phyloP scores from a whole-genome alignment of 345 rosid species.

The Anacardium occidentale region DNA sequence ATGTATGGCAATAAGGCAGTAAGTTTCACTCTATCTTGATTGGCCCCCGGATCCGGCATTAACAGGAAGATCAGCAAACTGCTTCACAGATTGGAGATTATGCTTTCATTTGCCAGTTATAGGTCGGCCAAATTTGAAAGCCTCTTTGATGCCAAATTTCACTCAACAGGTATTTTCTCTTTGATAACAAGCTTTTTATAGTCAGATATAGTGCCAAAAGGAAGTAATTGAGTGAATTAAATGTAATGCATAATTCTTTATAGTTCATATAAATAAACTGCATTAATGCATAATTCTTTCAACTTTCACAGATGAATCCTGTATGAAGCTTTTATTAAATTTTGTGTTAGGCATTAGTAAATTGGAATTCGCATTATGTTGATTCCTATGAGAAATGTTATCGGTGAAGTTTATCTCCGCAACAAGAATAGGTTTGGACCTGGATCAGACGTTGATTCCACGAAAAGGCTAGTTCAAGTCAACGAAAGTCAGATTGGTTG shows the following conservation, averaged over 20 bases:
- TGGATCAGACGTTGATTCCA: too few relatives aligned
- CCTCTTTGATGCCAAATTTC: neutral
- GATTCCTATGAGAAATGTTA: too few relatives aligned
- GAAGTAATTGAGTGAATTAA: neutral
- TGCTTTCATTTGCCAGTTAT: neutral
- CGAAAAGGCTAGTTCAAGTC: too few relatives aligned
- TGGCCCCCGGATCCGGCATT: neutral
- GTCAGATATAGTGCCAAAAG: too few relatives aligned
- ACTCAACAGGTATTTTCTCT: neutral
- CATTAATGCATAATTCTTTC: neutral
- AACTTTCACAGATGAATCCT: too few relatives aligned
- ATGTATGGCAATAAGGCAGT: neutral
- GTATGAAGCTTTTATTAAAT: too few relatives aligned
- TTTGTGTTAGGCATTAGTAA: too few relatives aligned
- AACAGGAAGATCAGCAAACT: neutral
- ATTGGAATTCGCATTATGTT: too few relatives aligned
- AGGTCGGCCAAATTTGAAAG: neutral
- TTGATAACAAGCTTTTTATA: neutral
- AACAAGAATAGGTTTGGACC: too few relatives aligned
- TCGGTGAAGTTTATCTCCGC: too few relatives aligned
- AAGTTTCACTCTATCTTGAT: neutral
- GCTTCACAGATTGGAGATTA: neutral
- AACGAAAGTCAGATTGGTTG: too few relatives aligned
- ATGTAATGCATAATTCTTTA: neutral
- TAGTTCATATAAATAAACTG: neutral